Percentiles rank a stretch among this genome's conserved stretches.
Conservation (phyloP, 345 rosid genomes). For the Raphanus sativus region DNA sequence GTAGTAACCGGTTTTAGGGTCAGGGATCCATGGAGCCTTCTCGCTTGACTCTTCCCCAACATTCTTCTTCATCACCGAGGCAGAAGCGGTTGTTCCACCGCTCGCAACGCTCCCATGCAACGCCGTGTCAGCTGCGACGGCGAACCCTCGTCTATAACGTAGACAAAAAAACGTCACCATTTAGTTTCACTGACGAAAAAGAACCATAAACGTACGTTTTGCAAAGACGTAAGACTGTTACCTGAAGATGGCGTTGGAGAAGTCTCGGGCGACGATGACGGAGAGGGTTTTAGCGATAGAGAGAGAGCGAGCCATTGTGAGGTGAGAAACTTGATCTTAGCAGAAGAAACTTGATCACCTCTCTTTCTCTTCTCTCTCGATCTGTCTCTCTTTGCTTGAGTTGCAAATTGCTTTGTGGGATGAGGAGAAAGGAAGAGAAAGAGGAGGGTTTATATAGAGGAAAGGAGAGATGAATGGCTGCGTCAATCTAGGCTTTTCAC, state of each 20-base stretch:
- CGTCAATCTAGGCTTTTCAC: not conserved
- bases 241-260: slow-evolving; percentile 41
- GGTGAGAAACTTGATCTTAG: not conserved
- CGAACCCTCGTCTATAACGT: slow-evolving; percentile 33
- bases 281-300: slow-evolving; percentile 30
- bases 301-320: slow-evolving; percentile 41
- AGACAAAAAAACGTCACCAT: not conserved
- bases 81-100: slow-evolving; percentile 29
- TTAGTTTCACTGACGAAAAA: not conserved
- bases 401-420: not conserved
- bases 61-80: slow-evolving; percentile 42
- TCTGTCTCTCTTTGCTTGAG: not conserved
- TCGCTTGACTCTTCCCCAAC: slow-evolving; percentile 47
- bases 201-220: not conserved
- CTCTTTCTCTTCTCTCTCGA: slow-evolving; percentile 2
- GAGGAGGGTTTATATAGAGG: slow-evolving; percentile 25
- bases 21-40: slow-evolving; percentile 76
- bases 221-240: slow-evolving; percentile 10
- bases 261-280: slow-evolving; percentile 2
- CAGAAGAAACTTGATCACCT: slow-evolving; percentile 4
- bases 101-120: slow-evolving; percentile 35
- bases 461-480: slow-evolving; percentile 1
- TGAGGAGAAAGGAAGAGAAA: slow-evolving; percentile 7
- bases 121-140: slow-evolving; percentile 33
- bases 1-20: slow-evolving; percentile 80